Base-by-base conservation (phyloP, 495 filamentous ascomycete species). In the Rusavskia elegans region DNA sequence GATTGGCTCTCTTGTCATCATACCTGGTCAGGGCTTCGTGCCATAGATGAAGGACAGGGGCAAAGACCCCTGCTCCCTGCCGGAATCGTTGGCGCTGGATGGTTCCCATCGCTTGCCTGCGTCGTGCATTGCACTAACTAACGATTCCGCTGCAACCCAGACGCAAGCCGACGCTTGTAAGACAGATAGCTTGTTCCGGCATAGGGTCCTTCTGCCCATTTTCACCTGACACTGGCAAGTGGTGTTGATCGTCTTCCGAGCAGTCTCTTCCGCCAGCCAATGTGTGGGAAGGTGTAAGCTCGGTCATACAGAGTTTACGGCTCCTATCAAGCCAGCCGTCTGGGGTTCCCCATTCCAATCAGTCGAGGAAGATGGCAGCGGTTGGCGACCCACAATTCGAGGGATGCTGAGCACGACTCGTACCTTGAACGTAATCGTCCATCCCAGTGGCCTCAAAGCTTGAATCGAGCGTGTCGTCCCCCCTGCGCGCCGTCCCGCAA, bases 131-230 rank as follows among this genome's bases (percentile, higher is more conserved):
- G 23, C 16, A 29, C 36, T 44, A 41, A 29, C n/a, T 44, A 23
- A 21, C 52, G 21, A 49, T 49, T 53, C 52, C 52, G 52, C 52
- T 53, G 52, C 52, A 53, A 44, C 52, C 52, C 52, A 53, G 52
- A 53, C 52, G 52, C 52, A 49, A 48, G 52, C 52, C 52, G 52
- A 53, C 52, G 52, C 52, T 53, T 53, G 52, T 53, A 53, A 49
- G 52, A 53, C 52, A 37, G 32, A 48, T 27, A 39, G 29, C 52
- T 21, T 29, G 16, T 30, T 17, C 44, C 44, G 14, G 19, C 9
- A 30, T 23, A 29, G 44, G 7, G 9, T 23, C 5, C 17, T 29
- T 23, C 23, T 25, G 44, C 11, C 23, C 16, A 9, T 23, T 29
- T 46, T 46, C 20, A 46, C 25, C 25, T 27, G 25, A 27, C 25